Percentiles rank a stretch among this genome's conserved stretches.
These are phyloP conservation scores for Globisporangium nodosum DNA, from an alignment of 352 stramenopile species.

Conservation along the genomic window DNA sequence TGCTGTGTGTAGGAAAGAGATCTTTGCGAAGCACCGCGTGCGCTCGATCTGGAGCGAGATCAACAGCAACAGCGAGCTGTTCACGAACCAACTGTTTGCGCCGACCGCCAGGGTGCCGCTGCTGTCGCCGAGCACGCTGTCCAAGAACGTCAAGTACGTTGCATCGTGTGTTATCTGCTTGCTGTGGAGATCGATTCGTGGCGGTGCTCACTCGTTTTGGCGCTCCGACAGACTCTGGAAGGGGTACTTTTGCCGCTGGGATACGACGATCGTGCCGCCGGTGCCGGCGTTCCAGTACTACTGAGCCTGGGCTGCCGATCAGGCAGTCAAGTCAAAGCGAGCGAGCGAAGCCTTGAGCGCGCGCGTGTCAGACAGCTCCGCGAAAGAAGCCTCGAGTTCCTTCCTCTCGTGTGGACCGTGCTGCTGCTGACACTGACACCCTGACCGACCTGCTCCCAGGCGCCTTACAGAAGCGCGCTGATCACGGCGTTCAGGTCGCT, in stretches of 20 bases:
- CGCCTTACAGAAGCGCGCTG: conserved; percentile 31
- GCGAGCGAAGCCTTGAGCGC: not conserved
- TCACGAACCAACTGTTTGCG: conserved; percentile 63
- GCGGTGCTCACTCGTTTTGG: not conserved
- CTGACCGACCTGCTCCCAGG: no score
- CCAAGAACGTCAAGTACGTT: conserved; percentile 85
- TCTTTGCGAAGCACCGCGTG: conserved; percentile 71
- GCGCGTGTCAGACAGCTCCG: not conserved
- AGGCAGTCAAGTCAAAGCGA: not conserved
- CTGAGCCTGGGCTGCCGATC: conserved; percentile 13
- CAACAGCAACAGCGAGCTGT: conserved; percentile 62
- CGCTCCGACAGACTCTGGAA: conserved; percentile 64
- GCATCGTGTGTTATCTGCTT: not conserved
- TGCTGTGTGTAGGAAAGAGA: conserved; percentile 46
- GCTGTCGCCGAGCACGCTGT: conserved; percentile 68
- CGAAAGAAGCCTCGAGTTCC: no score
- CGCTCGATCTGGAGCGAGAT: conserved; percentile 80
- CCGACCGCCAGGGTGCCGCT: conserved; percentile 34
- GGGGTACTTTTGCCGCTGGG: conserved; percentile 82
- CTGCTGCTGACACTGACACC: no score
- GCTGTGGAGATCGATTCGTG: no score
- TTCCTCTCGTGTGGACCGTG: no score
- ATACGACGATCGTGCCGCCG: conserved; percentile 69
- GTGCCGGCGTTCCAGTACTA: conserved; percentile 70
- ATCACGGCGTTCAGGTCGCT: conserved; percentile 69